Percentiles rank a stretch among this genome's conserved stretches.
phyloP scores from a whole-genome alignment of 2,329 filamentous ascomycete genomes.

The Alternaria infectoria region DNA sequence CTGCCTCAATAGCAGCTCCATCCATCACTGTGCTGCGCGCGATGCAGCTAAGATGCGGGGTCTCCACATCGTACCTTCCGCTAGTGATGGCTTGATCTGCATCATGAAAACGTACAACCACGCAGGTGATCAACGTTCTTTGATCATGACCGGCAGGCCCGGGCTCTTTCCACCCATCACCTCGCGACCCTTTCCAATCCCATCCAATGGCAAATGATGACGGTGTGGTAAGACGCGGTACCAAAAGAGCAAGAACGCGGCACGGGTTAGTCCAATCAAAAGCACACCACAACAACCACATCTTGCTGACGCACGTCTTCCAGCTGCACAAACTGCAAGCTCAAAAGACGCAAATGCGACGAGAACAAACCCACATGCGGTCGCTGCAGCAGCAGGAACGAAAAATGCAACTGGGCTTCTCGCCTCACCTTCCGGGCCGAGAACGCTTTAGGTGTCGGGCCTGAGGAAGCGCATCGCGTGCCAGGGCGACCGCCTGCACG shows the following conservation, averaged over 20 bases:
- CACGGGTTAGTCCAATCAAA: neutral
- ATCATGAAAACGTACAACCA: neutral
- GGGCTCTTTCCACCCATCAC: neutral
- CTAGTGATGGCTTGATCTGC: neutral
- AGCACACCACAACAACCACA: neutral
- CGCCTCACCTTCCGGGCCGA: conserved; percentile 24
- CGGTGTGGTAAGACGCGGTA: neutral
- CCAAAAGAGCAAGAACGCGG: conserved; percentile 9
- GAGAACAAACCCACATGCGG: conserved; percentile 24
- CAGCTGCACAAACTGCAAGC: conserved; percentile 21
- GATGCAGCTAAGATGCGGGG: conserved; percentile 4
- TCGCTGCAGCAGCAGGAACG: conserved; percentile 18
- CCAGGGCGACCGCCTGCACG: conserved; percentile 1
- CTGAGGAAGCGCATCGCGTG: too few species aligned
- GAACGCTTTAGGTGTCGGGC: conserved; percentile 8
- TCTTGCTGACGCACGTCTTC: neutral
- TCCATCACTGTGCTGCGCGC: neutral
- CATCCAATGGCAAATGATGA: neutral
- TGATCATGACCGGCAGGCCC: neutral
- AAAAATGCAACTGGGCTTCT: conserved; percentile 22
- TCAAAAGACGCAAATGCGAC: conserved; percentile 25
- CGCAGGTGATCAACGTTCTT: neutral
- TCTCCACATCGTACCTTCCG: conserved; percentile 3
- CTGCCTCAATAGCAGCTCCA: accelerated
- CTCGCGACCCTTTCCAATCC: neutral